Base-by-base conservation (phyloP, 495 filamentous ascomycete species). In the Aspergillus haitiensis region DNA sequence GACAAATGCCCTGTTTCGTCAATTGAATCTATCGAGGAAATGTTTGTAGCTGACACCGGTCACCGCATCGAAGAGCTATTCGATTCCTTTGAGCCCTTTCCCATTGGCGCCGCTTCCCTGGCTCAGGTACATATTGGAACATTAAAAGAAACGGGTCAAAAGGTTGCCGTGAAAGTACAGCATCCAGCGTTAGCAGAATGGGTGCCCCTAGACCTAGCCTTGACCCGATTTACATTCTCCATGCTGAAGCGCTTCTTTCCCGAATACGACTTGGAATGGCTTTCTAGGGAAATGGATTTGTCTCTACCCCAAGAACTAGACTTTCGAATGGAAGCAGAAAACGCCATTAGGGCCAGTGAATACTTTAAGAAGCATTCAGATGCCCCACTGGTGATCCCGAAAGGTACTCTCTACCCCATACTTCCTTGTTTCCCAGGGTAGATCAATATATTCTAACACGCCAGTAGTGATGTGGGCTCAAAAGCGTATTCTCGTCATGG, bases 121-220 rank as follows among this genome's bases (percentile, higher is more conserved):
- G 94, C 95, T 3, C 94, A 99, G 71, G 94, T 99, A 13, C 94
- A 99, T 66, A 75, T 91, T 16, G 94, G 93, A n/a, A 91, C 84
- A 10, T 75, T 97, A 36, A 91, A 84, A 69, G 90, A 87, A 66
- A 91, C 85, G 15, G 92, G 92, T 8, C 86, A 89, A 74, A 89
- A 87, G 66, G 95, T 98, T n/a, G 95, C 95, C 1, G 95, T 99
- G 60, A 99, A 99, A 74, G 87, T 98, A 13, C 95, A 99, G 66
- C 95, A 99, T 75, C 95, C 95, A 15, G 79, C 83, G 16, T 76
- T 99, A 64, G 88, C 91, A 40, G 89, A 96, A 78, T 99, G 93
- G 92, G 87, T 90, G 9, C 89, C 88, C 13, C 74, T 99, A 18
- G 95, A 99, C 70, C 81, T 98, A 60, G 85, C 86, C 1, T 79